phyloP scores from a whole-genome alignment of 2,329 filamentous ascomycete species.

The Metarhizium rileyi region DNA sequence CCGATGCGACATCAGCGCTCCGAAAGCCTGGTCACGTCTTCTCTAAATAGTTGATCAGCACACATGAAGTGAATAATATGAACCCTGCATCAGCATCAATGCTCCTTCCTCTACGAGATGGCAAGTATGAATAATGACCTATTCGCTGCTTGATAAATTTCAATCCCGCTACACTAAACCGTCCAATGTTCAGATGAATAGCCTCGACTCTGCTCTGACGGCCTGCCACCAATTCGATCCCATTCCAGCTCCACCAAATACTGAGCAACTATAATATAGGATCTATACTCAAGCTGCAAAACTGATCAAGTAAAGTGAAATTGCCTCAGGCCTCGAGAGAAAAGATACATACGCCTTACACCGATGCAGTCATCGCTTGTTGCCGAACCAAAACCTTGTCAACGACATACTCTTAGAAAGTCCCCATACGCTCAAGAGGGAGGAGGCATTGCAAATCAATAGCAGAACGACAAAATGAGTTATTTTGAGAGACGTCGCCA shows the following conservation, averaged over 20 bases:
- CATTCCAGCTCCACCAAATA: neutral
- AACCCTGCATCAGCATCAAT: neutral
- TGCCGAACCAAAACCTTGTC: neutral
- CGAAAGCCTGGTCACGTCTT: neutral
- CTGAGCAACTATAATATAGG: neutral
- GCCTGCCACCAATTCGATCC: neutral
- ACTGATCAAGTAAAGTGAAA: neutral
- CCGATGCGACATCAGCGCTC: neutral
- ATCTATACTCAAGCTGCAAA: neutral
- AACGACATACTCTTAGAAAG: neutral
- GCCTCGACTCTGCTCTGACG: neutral
- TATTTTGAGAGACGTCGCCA: neutral
- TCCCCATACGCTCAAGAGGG: neutral
- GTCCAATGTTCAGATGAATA: neutral
- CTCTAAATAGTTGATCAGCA: neutral
- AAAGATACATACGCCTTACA: conserved; percentile 13
- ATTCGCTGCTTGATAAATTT: neutral
- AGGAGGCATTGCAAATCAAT: too few relatives aligned
- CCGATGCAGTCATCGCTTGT: conserved; percentile 13
- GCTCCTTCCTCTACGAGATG: neutral
- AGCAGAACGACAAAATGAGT: too few relatives aligned
- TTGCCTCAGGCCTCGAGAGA: neutral
- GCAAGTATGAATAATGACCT: neutral
- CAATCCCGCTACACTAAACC: neutral
- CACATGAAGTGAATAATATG: neutral